phyloP scores from a whole-genome alignment of 192 early-diverging fungal species.

The Entophlyctis helioformis region DNA sequence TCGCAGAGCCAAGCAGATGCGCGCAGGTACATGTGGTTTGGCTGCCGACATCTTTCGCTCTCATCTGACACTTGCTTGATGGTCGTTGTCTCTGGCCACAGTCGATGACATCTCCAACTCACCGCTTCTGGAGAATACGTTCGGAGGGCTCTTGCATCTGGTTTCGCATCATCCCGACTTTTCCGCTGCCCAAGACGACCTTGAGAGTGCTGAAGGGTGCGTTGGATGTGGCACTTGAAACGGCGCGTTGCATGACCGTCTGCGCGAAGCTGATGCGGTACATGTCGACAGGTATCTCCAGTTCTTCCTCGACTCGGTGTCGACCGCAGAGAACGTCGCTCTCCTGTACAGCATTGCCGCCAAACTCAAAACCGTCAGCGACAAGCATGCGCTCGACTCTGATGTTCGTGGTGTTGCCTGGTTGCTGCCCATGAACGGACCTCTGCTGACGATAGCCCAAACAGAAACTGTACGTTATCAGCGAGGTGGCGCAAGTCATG shows the following conservation, averaged over 20 bases:
- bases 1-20: conserved; percentile 12
- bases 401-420: conserved; percentile 27
- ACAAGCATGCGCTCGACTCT: conserved; percentile 30
- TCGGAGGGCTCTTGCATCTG: conserved; percentile 54
- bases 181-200: conserved; percentile 23
- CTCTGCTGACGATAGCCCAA: conserved; percentile 1
- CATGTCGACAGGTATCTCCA: conserved; percentile 55
- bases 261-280: not conserved
- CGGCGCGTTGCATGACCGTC: not conserved
- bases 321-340: conserved; percentile 69
- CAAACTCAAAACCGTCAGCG: conserved; percentile 64
- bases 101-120: conserved; percentile 6
- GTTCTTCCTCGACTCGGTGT: conserved; percentile 71
- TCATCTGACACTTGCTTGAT: conserved; percentile 1
- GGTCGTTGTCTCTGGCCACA: not conserved
- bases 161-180: conserved; percentile 85
- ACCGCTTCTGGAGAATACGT: conserved; percentile 41
- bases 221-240: not conserved
- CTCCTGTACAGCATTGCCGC: conserved; percentile 63
- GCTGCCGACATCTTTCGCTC: no score
- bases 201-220: conserved; percentile 36
- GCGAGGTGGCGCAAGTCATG: conserved; percentile 70
- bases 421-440: not conserved
- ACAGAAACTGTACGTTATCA: conserved; percentile 66
- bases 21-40: no score